Base-by-base conservation (phyloP, 768 basidiomycete genomes). In the Kwoniella europaea region DNA sequence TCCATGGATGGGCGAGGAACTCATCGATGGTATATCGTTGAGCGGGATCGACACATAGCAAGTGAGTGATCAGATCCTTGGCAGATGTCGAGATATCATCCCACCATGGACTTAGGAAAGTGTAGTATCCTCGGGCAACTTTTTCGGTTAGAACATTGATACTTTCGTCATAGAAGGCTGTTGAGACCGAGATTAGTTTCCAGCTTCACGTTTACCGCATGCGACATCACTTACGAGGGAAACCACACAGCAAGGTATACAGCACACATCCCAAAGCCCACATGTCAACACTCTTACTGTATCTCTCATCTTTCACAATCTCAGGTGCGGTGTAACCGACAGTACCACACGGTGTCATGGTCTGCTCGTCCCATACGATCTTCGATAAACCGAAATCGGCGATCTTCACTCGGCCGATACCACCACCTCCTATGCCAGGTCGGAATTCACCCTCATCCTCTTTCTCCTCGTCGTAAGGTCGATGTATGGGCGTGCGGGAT, bases 221-320 rank as follows among this genome's bases (percentile, higher is more conserved):
- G 7, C 35, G 35, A 35, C 35, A 6, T 35, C 35, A 82, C 83
- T 76, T 67, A 83, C 83, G 82, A 77, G 82, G 84, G 82, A 98
- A 97, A 63, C 97, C 97, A 78, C 97, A 98, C 20, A 99, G 89
- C 2, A 98, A 87, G 2, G 97, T 99, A 85, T 99, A 99, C 1
- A 99, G 87, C n/a, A 99, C 97, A 83, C 97, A 99, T 52, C 97
- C 97, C 46, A 99, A 86, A 2, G 97, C 97, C 97, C 97, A 99
- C 97, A 98, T 98, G 82, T 99, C 97, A 65, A 98, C 96, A 78
- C 92, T 93, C 76, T 83, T 82, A 56, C 76, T 79, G 68, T 83
- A 83, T 35, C 79, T 66, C 85, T 99, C 96, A 81, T 98, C 97
- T 85, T 98, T 98, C 77, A 99, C 97, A 71, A 99, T 99, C 85